Conservation (phyloP, 2,329 filamentous ascomycete species). For the Colletotrichum navitas region DNA sequence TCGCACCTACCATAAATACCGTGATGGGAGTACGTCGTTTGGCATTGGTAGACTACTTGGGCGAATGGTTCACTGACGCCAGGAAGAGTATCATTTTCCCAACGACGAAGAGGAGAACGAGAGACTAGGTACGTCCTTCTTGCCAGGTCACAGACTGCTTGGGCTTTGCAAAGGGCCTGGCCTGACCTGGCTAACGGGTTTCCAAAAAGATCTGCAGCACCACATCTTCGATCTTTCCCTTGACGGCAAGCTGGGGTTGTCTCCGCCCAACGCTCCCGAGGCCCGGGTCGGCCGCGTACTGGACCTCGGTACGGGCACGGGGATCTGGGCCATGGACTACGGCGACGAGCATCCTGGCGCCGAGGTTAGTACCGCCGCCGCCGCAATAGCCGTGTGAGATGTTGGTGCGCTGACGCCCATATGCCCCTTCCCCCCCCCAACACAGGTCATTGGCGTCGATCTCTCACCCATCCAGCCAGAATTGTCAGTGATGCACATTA, state of each 20-base stretch:
- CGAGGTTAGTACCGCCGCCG: constrained; percentile 43
- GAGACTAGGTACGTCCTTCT: constrained; percentile 28
- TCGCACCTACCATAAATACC: constrained; percentile 44
- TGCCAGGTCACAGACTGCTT: too few species aligned
- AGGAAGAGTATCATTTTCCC: constrained; percentile 41
- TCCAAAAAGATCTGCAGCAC: constrained; percentile 62
- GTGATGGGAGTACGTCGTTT: constrained; percentile 38
- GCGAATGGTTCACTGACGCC: not conserved
- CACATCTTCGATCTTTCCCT: constrained; percentile 64
- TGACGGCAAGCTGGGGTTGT: constrained; percentile 44
- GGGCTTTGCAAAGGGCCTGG: too few species aligned
- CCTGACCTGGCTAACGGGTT: not conserved
- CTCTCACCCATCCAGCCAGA: constrained; percentile 56
- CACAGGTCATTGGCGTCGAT: constrained; percentile 53
- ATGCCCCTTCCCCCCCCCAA: too few species aligned
- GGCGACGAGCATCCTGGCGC: constrained; percentile 54
- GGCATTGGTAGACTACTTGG: not conserved
- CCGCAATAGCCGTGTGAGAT: rapidly evolving
- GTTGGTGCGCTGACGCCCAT: not conserved
- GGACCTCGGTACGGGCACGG: constrained; percentile 49
- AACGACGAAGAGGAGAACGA: constrained; percentile 43
- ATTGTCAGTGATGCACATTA: constrained; percentile 46
- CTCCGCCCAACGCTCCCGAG: constrained; percentile 37
- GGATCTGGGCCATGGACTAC: constrained; percentile 56
- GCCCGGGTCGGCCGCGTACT: constrained; percentile 43